Base-by-base conservation (phyloP, 1,139 yeast species). In the Sugiyamaella castrensis region DNA sequence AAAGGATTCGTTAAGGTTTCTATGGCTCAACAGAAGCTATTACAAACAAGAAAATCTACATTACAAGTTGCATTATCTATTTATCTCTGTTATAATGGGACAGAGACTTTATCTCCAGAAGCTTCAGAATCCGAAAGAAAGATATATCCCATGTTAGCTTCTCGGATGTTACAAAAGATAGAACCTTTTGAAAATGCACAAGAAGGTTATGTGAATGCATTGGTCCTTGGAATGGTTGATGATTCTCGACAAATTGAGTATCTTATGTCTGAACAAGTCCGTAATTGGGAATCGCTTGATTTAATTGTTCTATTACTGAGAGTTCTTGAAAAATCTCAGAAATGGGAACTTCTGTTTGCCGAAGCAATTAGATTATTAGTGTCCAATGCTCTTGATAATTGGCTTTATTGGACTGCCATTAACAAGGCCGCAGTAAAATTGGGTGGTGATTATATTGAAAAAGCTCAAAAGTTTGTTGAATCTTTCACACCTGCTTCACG, bases 101-200 rank as follows among this genome's bases (percentile, higher is more conserved):
- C 37, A 2, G 40, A 35, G 13, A 40, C 40, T 8, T 9, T 19
- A 3, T 8, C 24, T 8, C 40, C 40, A 11, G 29, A 35, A 8
- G 46, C 46, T 10, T 19, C 40, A 6, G 69, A 70, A 2, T 65
- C 75, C 45, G 80, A 75, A 51, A 63, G 66, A 46, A 67, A 65
- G 26, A 66, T 85, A 35, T 81, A 75, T 56, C 80, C 82, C 2
- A 71, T 73, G 52, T 69, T 87, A 40, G 92, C 87, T 0, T 57
- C 71, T 47, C 76, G 81, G 54, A 60, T 82, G 53, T 62, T 82
- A 11, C 81, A 78, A 32, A 64, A 68, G 13, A 59, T 73, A 19
- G 65, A 68, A 33, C 82, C 85, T 1, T 63, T 71, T 36, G 58
- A 63, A 33, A 70, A 68, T 24, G 76, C 83, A 10, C 89, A 84